Conservation (phyloP, 495 filamentous ascomycete genomes). For the Penicillium roqueforti region DNA sequence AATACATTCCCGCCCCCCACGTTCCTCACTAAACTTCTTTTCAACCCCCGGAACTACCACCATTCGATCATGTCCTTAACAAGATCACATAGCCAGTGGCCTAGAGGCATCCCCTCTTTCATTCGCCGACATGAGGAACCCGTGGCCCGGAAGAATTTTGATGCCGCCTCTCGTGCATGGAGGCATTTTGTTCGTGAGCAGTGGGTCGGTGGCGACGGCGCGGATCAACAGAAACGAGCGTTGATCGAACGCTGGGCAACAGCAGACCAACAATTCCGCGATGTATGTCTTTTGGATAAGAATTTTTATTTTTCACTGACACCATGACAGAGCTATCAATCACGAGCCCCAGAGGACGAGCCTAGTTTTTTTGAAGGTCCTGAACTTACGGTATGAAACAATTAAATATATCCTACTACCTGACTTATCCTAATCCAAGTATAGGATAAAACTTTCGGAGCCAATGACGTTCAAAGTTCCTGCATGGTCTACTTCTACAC, state of each 20-base stretch:
- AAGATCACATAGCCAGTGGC: constrained; percentile 2
- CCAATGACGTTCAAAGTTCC: neutral
- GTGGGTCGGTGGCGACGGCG: constrained; percentile 11
- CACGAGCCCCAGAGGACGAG: constrained; percentile 12
- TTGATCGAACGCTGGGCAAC: constrained; percentile 13
- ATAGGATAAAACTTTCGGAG: neutral
- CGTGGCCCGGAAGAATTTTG: neutral
- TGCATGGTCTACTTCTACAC: constrained; percentile 10
- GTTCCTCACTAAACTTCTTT: neutral
- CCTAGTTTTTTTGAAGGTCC: constrained; percentile 7
- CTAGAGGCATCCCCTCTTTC: constrained; percentile 6
- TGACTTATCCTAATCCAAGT: neutral
- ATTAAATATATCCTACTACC: neutral
- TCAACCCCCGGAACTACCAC: neutral
- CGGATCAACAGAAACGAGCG: constrained; percentile 14
- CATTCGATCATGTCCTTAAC: constrained; percentile 1
- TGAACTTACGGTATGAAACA: constrained; percentile 4
- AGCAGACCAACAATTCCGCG: constrained; percentile 17
- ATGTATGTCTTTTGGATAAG: constrained; percentile 7
- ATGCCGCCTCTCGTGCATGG: constrained; percentile 14
- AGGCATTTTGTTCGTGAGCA: constrained; percentile 11
- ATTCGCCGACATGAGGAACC: constrained; percentile 14
- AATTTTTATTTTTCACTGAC: neutral
- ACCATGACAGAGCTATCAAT: constrained; percentile 10
- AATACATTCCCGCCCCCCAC: neutral